These are phyloP conservation scores for Prunella vulgaris DNA, from an alignment of 257 asterid species.

Conservation along the genomic window DNA sequence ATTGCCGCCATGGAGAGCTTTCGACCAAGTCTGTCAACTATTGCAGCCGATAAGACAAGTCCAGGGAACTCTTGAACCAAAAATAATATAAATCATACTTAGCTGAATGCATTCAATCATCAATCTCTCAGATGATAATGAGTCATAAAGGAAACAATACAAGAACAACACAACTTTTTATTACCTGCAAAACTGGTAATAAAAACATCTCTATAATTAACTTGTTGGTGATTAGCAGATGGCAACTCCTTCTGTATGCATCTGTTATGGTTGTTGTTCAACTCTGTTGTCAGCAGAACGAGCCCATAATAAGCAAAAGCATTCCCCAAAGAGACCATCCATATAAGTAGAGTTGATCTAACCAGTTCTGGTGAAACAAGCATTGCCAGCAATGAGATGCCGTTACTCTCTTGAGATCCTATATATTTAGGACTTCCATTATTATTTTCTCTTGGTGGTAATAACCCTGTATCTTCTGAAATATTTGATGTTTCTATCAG, in stretches of 20 bases:
- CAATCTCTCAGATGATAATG: background rate
- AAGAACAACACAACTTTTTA: background rate
- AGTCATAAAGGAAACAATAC: background rate
- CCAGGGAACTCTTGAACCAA: constrained; percentile 65
- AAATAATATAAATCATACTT: constrained; percentile 2
- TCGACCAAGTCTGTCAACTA: constrained; percentile 69
- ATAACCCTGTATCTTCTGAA: constrained; percentile 42
- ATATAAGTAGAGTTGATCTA: constrained; percentile 57
- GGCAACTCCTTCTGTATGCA: constrained; percentile 29
- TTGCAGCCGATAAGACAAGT: constrained; percentile 53
- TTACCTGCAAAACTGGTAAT: constrained; percentile 78
- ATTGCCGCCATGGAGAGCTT: constrained; percentile 58
- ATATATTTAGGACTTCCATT: constrained; percentile 22
- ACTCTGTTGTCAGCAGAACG: constrained; percentile 70
- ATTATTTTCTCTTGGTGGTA: constrained; percentile 32
- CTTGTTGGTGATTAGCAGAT: constrained; percentile 33
- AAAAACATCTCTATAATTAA: constrained; percentile 54
- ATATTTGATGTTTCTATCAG: constrained; percentile 28
- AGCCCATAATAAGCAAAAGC: constrained; percentile 78
- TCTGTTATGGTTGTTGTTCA: constrained; percentile 41
- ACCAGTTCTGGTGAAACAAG: constrained; percentile 63
- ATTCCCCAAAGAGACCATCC: constrained; percentile 70
- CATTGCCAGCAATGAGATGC: constrained; percentile 39
- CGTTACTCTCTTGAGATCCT: constrained; percentile 19
- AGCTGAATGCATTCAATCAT: background rate